Evolutionary conservation across 2,329 filamentous ascomycete species (phyloP).

Genomic region (Cladobotryum protrusum): DNA sequence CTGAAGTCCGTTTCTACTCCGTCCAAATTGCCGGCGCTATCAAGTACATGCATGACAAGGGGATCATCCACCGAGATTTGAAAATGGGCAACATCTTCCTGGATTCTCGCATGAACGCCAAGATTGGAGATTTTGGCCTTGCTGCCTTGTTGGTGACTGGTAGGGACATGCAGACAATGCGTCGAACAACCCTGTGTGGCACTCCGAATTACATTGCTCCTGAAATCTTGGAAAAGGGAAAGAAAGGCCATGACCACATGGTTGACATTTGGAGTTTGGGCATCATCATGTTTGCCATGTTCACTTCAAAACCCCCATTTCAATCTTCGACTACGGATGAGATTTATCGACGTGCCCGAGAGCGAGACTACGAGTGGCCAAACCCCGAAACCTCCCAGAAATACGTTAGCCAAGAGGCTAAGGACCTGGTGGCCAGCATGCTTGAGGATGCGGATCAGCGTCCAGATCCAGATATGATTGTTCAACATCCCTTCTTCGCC

Average conservation of each 20-base stretch:
- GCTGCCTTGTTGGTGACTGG: slow-evolving; percentile 88
- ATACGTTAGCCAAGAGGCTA: slow-evolving; percentile 67
- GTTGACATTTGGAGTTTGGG: slow-evolving; percentile 98
- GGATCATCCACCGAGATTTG: slow-evolving; percentile 92
- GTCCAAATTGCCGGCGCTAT: slow-evolving; percentile 94
- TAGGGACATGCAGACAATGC: slow-evolving; percentile 76
- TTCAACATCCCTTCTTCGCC: slow-evolving; percentile 74
- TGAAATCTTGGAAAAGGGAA: slow-evolving; percentile 89
- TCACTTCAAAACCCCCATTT: slow-evolving; percentile 93
- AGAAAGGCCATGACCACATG: slow-evolving; percentile 93
- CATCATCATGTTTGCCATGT: slow-evolving; percentile 97
- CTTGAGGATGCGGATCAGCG: slow-evolving; percentile 69
- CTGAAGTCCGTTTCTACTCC: slow-evolving; percentile 88
- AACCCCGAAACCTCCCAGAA: slow-evolving; percentile 58
- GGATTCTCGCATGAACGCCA: slow-evolving; percentile 92
- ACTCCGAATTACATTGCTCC: slow-evolving; percentile 98
- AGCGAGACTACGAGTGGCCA: slow-evolving; percentile 77
- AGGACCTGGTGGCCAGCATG: slow-evolving; percentile 71
- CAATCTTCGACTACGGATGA: slow-evolving; percentile 86
- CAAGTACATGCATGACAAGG: slow-evolving; percentile 94
- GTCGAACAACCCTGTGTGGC: slow-evolving; percentile 89
- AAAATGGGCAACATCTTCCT: slow-evolving; percentile 99
- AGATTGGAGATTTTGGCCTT: slow-evolving; percentile 94
- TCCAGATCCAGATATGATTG: slow-evolving; percentile 70
- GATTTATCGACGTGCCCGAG: slow-evolving; percentile 66